Percentiles rank a stretch among this genome's conserved stretches.
Conservation (phyloP, 179 eudicot genomes). For the Silene coronaria region DNA sequence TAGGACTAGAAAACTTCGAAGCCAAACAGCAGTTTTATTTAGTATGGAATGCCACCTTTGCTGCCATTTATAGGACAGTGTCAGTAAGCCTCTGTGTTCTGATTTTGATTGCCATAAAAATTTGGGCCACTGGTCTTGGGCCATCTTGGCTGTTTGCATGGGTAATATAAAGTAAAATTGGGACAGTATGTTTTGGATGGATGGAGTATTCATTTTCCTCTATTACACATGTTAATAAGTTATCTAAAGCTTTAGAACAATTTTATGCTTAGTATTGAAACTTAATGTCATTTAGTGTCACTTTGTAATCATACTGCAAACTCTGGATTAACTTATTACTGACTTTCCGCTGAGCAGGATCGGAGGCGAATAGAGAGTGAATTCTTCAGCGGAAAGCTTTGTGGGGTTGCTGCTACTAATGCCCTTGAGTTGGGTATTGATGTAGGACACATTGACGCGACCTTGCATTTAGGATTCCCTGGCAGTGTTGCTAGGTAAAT, state of each 20-base stretch:
- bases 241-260: background rate
- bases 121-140: background rate
- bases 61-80: background rate
- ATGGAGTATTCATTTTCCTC: background rate
- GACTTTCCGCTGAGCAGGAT: slow-evolving; percentile 50
- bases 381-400: slow-evolving; percentile 64
- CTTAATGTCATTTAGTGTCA: background rate
- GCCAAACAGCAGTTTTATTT: background rate
- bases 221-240: background rate
- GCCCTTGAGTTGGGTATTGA: slow-evolving; percentile 99
- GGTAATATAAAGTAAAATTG: background rate
- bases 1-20: background rate
- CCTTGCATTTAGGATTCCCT: slow-evolving; percentile 96
- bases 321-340: slow-evolving; percentile 5
- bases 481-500: slow-evolving; percentile 88
- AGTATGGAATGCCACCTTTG: background rate
- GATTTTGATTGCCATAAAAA: background rate
- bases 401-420: slow-evolving; percentile 94
- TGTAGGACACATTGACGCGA: slow-evolving; percentile 89
- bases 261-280: background rate
- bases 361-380: slow-evolving; percentile 80
- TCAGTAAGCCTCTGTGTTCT: background rate
- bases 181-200: background rate
- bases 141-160: background rate
- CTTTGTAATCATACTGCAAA: background rate